Evolutionary conservation across 2,329 filamentous ascomycete genomes (phyloP).

Genomic region (Fusarium sp.): DNA sequence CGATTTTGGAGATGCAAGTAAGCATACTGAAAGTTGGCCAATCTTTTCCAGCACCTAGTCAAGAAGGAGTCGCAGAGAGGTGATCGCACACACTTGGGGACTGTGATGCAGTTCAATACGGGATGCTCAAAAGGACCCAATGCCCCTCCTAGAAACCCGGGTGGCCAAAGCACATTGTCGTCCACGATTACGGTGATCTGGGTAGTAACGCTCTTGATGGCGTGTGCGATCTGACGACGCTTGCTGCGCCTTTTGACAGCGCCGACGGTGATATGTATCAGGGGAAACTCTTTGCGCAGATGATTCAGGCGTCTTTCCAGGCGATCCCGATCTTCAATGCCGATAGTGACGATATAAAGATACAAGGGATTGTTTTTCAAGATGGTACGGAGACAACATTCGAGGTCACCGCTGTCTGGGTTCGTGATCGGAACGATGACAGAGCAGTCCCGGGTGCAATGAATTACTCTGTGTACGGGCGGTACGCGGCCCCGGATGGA

Average conservation of each 20-base stretch:
- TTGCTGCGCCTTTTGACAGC: conserved; percentile 25
- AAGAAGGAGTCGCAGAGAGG: not conserved
- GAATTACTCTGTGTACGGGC: rapidly evolving
- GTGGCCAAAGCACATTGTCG: conserved; percentile 28
- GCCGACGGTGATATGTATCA: conserved; percentile 23
- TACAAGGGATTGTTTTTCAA: conserved; percentile 9
- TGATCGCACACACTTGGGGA: conserved; percentile 10
- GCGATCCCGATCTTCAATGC: not conserved
- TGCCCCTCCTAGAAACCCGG: conserved; percentile 11
- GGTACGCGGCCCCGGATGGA: not conserved
- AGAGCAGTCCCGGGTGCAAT: not conserved
- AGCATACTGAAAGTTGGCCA: conserved; percentile 17
- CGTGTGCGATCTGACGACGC: conserved; percentile 31
- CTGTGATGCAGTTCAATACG: conserved; percentile 20
- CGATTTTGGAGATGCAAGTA: conserved; percentile 8
- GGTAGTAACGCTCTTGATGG: not conserved
- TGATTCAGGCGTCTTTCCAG: not conserved
- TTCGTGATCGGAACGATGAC: conserved; percentile 25
- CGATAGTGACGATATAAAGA: conserved; percentile 13
- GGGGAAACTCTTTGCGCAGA: not conserved
- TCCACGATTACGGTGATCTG: conserved; percentile 24
- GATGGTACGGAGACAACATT: conserved; percentile 9
- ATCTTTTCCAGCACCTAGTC: conserved; percentile 1
- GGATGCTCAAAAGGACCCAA: conserved; percentile 15
- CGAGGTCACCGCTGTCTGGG: not conserved